phyloP scores from a whole-genome alignment of 768 basidiomycete genomes.

The Mycena chlorophos region DNA sequence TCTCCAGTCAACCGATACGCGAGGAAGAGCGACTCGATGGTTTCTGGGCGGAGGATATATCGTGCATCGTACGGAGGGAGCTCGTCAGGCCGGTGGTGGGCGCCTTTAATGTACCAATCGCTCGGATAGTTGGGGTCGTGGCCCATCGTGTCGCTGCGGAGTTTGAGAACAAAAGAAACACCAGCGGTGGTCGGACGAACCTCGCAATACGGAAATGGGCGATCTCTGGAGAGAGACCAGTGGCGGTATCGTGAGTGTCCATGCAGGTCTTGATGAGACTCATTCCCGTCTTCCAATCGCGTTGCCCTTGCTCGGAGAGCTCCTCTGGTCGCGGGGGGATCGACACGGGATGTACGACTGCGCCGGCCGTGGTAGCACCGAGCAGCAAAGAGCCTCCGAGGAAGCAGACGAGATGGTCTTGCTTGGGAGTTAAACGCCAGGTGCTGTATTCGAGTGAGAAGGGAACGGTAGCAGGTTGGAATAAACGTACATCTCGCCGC shows the following conservation, averaged over 20 bases:
- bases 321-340: constrained; percentile 66
- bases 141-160: constrained; percentile 49
- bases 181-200: neutral
- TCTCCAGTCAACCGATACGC: constrained; percentile 91
- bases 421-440: constrained; percentile 82
- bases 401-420: constrained; percentile 96
- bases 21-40: constrained; percentile 89
- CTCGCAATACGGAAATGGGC: constrained; percentile 72
- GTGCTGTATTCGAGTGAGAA: constrained; percentile 39
- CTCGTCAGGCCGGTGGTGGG: constrained; percentile 40
- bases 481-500: constrained; percentile 39
- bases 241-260: constrained; percentile 78
- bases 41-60: constrained; percentile 95
- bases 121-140: constrained; percentile 41
- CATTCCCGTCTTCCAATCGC: constrained; percentile 81
- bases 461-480: neutral
- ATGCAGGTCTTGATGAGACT: constrained; percentile 88
- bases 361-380: constrained; percentile 73
- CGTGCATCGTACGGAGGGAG: constrained; percentile 76
- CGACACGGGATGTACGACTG: constrained; percentile 53
- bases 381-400: constrained; percentile 89
- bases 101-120: constrained; percentile 95
- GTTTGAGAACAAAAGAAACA: neutral
- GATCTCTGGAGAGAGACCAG: constrained; percentile 87
- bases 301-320: constrained; percentile 58